Evolutionary conservation across 208 protist species (phyloP).

Genomic region (Leishmania guyanensis): DNA sequence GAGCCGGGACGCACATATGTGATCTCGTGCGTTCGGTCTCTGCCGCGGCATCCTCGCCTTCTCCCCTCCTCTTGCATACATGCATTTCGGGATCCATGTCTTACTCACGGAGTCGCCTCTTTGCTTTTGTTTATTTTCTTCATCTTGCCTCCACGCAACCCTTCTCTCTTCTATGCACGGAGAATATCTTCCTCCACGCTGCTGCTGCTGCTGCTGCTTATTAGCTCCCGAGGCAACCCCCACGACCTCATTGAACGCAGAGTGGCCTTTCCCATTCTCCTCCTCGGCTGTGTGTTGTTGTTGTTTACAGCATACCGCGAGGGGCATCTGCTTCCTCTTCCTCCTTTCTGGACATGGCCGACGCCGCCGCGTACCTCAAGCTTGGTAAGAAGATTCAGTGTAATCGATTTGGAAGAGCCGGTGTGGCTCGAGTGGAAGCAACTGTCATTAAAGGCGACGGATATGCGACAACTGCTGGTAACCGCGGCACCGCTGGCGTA

Average conservation of each 20-base stretch:
- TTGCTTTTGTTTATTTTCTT: neutral
- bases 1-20: neutral
- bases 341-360: slow-evolving; percentile 7
- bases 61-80: neutral
- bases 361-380: slow-evolving; percentile 20
- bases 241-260: neutral
- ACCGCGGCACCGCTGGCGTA: neutral
- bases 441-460: neutral
- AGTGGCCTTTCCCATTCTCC: neutral
- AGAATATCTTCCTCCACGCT: neutral
- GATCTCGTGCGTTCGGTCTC: neutral
- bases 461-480: neutral
- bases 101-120: neutral
- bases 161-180: neutral
- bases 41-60: neutral
- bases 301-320: neutral
- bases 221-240: neutral
- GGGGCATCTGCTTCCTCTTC: neutral
- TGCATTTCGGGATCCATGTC: neutral
- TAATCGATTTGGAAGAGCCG: slow-evolving; percentile 17
- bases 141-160: neutral
- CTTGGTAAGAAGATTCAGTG: slow-evolving; percentile 18
- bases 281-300: too few species aligned
- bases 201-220: neutral
- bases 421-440: slow-evolving; percentile 21